These are phyloP conservation scores for Fusarium xylarioides DNA, from an alignment of 2,329 filamentous ascomycete genomes.

Conservation along the genomic window DNA sequence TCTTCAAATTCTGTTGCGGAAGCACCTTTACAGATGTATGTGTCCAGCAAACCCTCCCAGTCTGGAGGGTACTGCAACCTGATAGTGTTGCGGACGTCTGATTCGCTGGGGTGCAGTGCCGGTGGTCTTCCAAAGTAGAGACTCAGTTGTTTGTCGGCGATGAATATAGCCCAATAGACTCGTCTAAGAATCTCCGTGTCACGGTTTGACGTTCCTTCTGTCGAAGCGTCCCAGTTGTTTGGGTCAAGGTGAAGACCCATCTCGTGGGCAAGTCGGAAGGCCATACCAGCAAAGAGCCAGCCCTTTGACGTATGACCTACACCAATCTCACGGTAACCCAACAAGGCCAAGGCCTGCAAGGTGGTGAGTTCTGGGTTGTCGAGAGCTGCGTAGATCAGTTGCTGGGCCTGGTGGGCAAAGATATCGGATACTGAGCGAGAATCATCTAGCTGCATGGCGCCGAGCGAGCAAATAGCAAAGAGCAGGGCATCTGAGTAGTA, in stretches of 20 bases:
- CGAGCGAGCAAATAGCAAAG: constrained; percentile 59
- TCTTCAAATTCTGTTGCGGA: constrained; percentile 59
- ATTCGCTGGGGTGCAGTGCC: constrained; percentile 58
- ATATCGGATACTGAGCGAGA: constrained; percentile 51
- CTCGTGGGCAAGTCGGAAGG: constrained; percentile 60
- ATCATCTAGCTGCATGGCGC: constrained; percentile 57
- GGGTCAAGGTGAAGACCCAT: constrained; percentile 63
- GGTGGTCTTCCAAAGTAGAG: constrained; percentile 61
- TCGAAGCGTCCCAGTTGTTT: constrained; percentile 56
- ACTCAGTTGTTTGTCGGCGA: constrained; percentile 60
- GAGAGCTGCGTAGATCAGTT: constrained; percentile 55
- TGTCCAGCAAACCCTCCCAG: constrained; percentile 58
- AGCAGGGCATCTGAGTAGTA: constrained; percentile 61
- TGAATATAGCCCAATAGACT: constrained; percentile 61
- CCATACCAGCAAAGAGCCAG: constrained; percentile 63
- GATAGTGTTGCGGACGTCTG: constrained; percentile 59
- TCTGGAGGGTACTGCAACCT: constrained; percentile 59
- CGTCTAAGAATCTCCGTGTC: constrained; percentile 59
- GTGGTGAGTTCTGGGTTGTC: constrained; percentile 58
- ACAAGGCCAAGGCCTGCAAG: constrained; percentile 55
- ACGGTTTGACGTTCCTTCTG: constrained; percentile 43
- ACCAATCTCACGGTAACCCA: constrained; percentile 59
- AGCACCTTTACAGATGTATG: constrained; percentile 55
- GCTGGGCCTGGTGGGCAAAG: constrained; percentile 56
- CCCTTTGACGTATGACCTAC: constrained; percentile 58